Evolutionary conservation across 805 yeast genomes (phyloP).

Genomic region (Wickerhamiella spandovensis): DNA sequence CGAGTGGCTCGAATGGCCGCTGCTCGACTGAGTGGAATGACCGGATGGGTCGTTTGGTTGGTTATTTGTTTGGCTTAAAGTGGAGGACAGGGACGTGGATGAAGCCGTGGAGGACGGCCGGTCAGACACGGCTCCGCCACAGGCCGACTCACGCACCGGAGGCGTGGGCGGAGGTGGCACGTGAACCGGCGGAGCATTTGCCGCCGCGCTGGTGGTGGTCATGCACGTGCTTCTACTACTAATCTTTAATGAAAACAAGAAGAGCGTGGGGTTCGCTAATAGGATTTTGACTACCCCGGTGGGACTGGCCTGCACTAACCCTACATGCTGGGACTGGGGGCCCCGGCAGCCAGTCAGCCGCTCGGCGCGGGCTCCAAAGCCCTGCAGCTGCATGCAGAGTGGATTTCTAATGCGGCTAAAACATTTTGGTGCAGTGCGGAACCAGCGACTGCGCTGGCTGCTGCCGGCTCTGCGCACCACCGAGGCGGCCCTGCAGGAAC

Average conservation of each 20-base stretch:
- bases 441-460: slow-evolving; percentile 3
- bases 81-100: no score
- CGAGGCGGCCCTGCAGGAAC: slow-evolving; percentile 10
- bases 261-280: background rate
- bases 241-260: no score
- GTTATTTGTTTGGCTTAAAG: no score
- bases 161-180: background rate
- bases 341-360: background rate
- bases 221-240: background rate
- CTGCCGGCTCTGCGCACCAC: slow-evolving; percentile 1
- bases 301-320: background rate
- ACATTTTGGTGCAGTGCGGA: background rate
- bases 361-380: background rate
- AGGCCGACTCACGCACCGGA: background rate
- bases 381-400: background rate
- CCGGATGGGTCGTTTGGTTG: no score
- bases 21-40: no score
- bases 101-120: no score
- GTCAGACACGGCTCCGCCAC: no score
- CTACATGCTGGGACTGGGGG: no score
- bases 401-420: background rate
- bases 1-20: no score
- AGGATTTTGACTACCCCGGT: background rate
- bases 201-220: background rate
- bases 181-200: background rate